Evolutionary conservation across 768 basidiomycete species (phyloP).

Genomic region (Boletus rubropictus): DNA sequence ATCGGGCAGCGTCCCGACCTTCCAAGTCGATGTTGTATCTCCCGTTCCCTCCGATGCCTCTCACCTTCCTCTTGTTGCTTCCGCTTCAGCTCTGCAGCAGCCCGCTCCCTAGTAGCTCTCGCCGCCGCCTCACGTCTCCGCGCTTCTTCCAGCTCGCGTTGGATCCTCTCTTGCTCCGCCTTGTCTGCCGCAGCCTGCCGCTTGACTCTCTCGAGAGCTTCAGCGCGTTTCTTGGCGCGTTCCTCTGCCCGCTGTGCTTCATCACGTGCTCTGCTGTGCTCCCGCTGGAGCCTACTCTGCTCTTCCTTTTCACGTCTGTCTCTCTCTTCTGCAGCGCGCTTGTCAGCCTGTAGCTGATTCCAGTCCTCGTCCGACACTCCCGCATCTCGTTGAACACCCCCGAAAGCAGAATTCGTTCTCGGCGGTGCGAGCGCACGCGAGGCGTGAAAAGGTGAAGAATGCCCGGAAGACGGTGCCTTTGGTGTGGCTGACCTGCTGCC

Average conservation of each 20-base stretch:
- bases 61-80: slow-evolving; percentile 35
- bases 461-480: not conserved
- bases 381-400: slow-evolving; percentile 35
- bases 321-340: slow-evolving; percentile 22
- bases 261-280: slow-evolving; percentile 15
- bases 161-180: slow-evolving; percentile 18
- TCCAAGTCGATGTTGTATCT: too few species aligned
- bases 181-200: slow-evolving; percentile 16
- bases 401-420: not conserved
- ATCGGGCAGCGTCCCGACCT: slow-evolving; percentile 45
- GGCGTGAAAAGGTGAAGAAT: not conserved
- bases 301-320: slow-evolving; percentile 16
- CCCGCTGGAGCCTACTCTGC: slow-evolving; percentile 12
- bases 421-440: not conserved
- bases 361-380: slow-evolving; percentile 51
- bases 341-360: slow-evolving; percentile 41
- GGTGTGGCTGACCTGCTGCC: not conserved
- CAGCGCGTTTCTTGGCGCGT: slow-evolving; percentile 16
- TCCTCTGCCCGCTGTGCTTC: slow-evolving; percentile 21
- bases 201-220: slow-evolving; percentile 19
- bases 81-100: slow-evolving; percentile 24
- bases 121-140: slow-evolving; percentile 18
- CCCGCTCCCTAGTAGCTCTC: slow-evolving; percentile 22
- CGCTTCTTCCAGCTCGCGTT: slow-evolving; percentile 25
- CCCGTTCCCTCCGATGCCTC: too few species aligned